These are phyloP conservation scores for Geotrichum europaeum DNA, from an alignment of 1,139 yeast species.

Conservation along the genomic window DNA sequence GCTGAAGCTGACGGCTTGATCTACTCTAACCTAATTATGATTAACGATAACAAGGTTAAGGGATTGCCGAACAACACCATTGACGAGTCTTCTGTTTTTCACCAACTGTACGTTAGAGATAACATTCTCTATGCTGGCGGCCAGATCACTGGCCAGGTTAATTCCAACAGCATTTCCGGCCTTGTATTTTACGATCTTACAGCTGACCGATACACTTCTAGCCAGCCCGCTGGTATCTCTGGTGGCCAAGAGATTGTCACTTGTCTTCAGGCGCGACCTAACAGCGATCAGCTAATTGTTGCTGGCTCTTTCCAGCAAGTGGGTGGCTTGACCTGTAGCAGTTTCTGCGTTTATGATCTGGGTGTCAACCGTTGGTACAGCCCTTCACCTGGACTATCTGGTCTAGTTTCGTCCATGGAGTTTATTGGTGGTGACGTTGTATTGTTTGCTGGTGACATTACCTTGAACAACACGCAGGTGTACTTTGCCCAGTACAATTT, in stretches of 20 bases:
- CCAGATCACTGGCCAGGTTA: slow-evolving; percentile 40
- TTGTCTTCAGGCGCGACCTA: slow-evolving; percentile 49
- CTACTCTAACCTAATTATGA: slow-evolving; percentile 39
- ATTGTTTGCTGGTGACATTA: slow-evolving; percentile 58
- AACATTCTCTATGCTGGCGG: slow-evolving; percentile 47
- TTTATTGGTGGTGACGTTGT: slow-evolving; percentile 48
- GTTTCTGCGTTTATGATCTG: slow-evolving; percentile 64
- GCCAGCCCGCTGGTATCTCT: slow-evolving; percentile 43
- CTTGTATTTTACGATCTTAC: slow-evolving; percentile 48
- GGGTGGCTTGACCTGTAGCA: slow-evolving; percentile 54
- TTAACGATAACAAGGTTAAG: slow-evolving; percentile 31
- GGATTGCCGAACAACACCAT: slow-evolving; percentile 36
- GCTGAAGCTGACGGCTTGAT: slow-evolving; percentile 23
- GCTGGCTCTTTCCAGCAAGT: slow-evolving; percentile 71
- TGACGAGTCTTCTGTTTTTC: slow-evolving; percentile 37
- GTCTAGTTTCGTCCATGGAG: slow-evolving; percentile 50
- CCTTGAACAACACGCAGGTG: slow-evolving; percentile 37
- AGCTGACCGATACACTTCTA: slow-evolving; percentile 36
- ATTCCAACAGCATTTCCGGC: slow-evolving; percentile 35
- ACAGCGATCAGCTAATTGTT: slow-evolving; percentile 50
- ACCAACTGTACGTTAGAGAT: slow-evolving; percentile 41
- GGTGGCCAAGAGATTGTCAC: slow-evolving; percentile 42
- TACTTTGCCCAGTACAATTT: slow-evolving; percentile 52
- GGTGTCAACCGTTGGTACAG: slow-evolving; percentile 51
- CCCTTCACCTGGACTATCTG: slow-evolving; percentile 43